Evolutionary conservation across 2,329 filamentous ascomycete species (phyloP).

Genomic region (Trichoderma sp.): DNA sequence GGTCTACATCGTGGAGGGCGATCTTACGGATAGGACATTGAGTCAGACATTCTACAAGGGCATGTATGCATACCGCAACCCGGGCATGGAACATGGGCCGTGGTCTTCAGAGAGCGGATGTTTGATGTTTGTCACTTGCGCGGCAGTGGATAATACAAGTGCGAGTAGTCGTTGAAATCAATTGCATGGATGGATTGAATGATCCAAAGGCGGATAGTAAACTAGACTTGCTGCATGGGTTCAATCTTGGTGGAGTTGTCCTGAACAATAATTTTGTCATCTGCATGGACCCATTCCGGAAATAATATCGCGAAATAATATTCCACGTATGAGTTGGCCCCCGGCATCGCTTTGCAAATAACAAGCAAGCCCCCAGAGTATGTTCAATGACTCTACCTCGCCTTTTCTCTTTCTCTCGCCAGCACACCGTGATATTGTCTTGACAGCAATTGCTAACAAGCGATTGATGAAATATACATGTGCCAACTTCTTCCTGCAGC

Average conservation of each 20-base stretch:
- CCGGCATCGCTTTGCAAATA: not conserved
- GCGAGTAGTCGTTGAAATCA: not conserved
- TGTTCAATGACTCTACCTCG: not conserved
- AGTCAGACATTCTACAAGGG: constrained; percentile 33
- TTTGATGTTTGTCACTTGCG: constrained; percentile 25
- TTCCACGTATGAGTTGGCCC: constrained; percentile 10
- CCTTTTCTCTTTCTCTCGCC: not conserved
- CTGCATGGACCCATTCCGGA: not conserved
- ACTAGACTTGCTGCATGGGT: not conserved
- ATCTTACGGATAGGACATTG: constrained; percentile 33
- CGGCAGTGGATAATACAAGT: not conserved
- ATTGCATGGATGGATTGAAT: not conserved
- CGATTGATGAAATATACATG: not conserved
- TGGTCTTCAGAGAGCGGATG: constrained; percentile 36
- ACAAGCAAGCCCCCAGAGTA: not conserved
- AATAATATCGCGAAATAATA: not conserved
- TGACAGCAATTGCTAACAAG: not conserved
- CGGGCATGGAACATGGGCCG: constrained; percentile 40
- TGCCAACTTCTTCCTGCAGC: not conserved
- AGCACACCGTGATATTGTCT: not conserved
- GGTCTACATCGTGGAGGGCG: constrained; percentile 37
- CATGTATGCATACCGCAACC: constrained; percentile 39
- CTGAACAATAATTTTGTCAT: not conserved
- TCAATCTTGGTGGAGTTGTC: not conserved
- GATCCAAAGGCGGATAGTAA: not conserved